phyloP scores from a whole-genome alignment of 2,329 filamentous ascomycete genomes.

The Triangularia verruculosa region DNA sequence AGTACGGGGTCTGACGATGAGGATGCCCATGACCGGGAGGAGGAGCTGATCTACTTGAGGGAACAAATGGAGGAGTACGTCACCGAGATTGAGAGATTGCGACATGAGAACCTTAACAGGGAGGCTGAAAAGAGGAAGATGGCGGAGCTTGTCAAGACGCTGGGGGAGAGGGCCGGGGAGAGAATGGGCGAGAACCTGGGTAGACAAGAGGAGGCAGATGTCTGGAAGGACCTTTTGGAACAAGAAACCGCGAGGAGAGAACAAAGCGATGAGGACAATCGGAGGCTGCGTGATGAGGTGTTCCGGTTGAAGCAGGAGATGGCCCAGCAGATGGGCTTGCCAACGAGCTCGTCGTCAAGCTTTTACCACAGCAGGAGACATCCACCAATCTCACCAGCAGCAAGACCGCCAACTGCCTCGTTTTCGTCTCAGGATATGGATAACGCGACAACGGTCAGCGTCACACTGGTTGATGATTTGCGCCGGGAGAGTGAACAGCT shows the following conservation, averaged over 20 bases:
- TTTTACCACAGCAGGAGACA: slow-evolving; percentile 63
- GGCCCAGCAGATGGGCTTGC: slow-evolving; percentile 31
- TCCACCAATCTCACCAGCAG: slow-evolving; percentile 42
- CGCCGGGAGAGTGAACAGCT: slow-evolving; percentile 68
- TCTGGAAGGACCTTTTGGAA: slow-evolving; percentile 93
- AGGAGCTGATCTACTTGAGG: slow-evolving; percentile 79
- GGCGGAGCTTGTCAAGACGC: slow-evolving; percentile 68
- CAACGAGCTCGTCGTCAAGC: slow-evolving; percentile 56
- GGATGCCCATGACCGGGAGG: slow-evolving; percentile 68
- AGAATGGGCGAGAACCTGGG: slow-evolving; percentile 49
- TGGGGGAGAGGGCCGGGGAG: slow-evolving; percentile 42
- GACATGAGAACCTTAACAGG: slow-evolving; percentile 71
- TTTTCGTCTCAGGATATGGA: slow-evolving; percentile 48
- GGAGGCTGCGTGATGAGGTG: slow-evolving; percentile 77
- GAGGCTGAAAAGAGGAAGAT: slow-evolving; percentile 85
- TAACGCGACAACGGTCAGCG: slow-evolving; percentile 52
- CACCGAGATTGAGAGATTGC: slow-evolving; percentile 76
- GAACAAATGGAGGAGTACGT: slow-evolving; percentile 84
- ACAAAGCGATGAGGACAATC: slow-evolving; percentile 86
- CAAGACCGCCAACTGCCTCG: slow-evolving; percentile 45
- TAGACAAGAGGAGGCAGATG: slow-evolving; percentile 67
- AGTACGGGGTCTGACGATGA: slow-evolving; percentile 58
- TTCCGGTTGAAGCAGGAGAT: slow-evolving; percentile 66
- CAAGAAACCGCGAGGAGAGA: slow-evolving; percentile 87
- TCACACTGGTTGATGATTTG: slow-evolving; percentile 73